Conservation (phyloP, 2,329 filamentous ascomycete species). For the Claviceps capensis region DNA sequence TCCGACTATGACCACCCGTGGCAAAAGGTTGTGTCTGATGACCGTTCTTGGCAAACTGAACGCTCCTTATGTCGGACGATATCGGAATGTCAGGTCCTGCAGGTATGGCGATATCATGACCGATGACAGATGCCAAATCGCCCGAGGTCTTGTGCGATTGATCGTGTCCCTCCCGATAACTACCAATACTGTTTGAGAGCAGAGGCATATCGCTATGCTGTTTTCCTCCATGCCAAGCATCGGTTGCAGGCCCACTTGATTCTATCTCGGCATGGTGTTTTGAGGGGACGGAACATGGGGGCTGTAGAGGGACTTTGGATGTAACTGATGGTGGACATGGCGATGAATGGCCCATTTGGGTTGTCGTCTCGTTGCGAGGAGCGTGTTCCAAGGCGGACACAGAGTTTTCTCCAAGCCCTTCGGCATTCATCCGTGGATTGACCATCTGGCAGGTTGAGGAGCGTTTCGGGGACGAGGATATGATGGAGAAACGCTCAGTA, state of each 20-base stretch:
- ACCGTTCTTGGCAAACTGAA: slow-evolving; percentile 58
- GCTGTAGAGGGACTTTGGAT: slow-evolving; percentile 5
- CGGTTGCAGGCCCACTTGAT: slow-evolving; percentile 1
- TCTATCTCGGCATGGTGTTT: neutral
- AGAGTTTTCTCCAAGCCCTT: slow-evolving; percentile 6
- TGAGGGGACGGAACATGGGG: slow-evolving; percentile 1
- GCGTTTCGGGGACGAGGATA: neutral
- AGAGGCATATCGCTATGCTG: slow-evolving; percentile 7
- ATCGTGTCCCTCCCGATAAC: neutral
- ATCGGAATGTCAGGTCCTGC: slow-evolving; percentile 1
- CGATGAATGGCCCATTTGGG: slow-evolving; percentile 4
- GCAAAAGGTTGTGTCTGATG: slow-evolving; percentile 29
- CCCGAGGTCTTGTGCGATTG: neutral
- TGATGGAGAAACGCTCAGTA: neutral
- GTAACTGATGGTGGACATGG: slow-evolving; percentile 2
- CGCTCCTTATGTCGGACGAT: slow-evolving; percentile 36
- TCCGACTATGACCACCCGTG: slow-evolving; percentile 36
- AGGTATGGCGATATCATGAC: neutral
- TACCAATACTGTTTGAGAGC: neutral
- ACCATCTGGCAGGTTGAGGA: too few relatives aligned
- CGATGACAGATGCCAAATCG: neutral
- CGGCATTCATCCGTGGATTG: neutral
- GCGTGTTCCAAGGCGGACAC: slow-evolving; percentile 10
- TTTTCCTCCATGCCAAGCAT: slow-evolving; percentile 10
- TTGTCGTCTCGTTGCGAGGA: slow-evolving; percentile 6